Base-by-base conservation (phyloP, 805 yeast genomes). In the Ogataea zsoltii region DNA sequence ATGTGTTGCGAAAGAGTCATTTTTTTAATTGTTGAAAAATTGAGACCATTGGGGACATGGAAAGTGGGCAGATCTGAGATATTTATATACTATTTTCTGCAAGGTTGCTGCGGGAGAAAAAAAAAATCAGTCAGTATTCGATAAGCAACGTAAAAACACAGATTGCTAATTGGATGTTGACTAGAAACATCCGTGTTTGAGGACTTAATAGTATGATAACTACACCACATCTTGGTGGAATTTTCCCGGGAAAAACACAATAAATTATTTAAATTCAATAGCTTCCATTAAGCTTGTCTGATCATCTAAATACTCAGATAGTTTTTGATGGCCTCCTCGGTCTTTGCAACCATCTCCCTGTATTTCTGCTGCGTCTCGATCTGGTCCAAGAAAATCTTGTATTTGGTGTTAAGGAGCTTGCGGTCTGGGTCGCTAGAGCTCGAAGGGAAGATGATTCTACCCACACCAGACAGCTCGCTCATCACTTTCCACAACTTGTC, bases 301-400 rank as follows among this genome's bases (percentile, higher is more conserved):
- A 21, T 21, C 12, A 12, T 14, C 38, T 48, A 62, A 38, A 61
- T 57, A 41, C 50, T 60, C 54, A 62, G 33, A 44, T 57, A 61
- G 17, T 56, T 49, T 18, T 51, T 48, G 43, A 67, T 67, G 9
- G 67, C 69, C 14, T 51, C 56, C 49, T 68, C 71, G 1, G 69
- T 71, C 33, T 61, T 65, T 54, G 82, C 87, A 37, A 92, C 89
- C 70, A 79, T 62, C 18, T 70, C 65, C 63, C 98, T 78, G 68
- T 88, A 92, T 57, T 74, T 79, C 58, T 77, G 83, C 68, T 94
- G 98, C 23, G 85, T 77, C 55, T 72, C 79, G 36, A 95, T 89
- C 79, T 88, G 94, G 60, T 92, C 97, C 45, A 88, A 71, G 76
- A 89, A 90, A 35, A 92, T 79, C 66, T 81, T 77, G 72, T 89